Percentiles rank a stretch among this genome's conserved stretches.
These are phyloP conservation scores for Metschnikowia peoriensis DNA, from an alignment of 805 yeast species.

Conservation along the genomic window DNA sequence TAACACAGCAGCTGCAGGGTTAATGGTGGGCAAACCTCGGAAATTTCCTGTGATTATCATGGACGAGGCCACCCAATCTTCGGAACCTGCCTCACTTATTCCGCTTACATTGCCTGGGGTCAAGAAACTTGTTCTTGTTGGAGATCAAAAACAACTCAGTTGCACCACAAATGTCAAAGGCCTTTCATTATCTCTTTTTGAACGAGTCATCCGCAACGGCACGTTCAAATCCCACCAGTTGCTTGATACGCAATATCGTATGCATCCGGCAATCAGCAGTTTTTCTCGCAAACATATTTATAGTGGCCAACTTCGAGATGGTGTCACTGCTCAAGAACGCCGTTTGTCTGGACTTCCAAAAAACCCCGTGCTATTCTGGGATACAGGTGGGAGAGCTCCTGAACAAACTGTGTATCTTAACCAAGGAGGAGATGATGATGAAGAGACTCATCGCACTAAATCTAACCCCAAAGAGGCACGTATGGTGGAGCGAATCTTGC, in stretches of 20 bases:
- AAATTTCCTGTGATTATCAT: constrained; percentile 65
- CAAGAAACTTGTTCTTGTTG: constrained; percentile 65
- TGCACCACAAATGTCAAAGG: constrained; percentile 68
- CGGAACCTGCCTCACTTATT: constrained; percentile 68
- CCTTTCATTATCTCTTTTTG: constrained; percentile 65
- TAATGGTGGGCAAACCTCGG: constrained; percentile 52
- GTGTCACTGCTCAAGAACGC: constrained; percentile 55
- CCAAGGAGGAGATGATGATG: constrained; percentile 43
- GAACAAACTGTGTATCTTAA: constrained; percentile 46
- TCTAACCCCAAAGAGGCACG: constrained; percentile 54
- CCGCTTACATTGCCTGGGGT: constrained; percentile 68
- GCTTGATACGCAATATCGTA: constrained; percentile 68
- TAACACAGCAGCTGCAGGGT: constrained; percentile 64
- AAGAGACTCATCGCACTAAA: constrained; percentile 57
- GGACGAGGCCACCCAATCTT: constrained; percentile 79
- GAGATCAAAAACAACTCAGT: constrained; percentile 74
- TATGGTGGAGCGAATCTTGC: constrained; percentile 46
- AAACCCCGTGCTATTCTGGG: constrained; percentile 60
- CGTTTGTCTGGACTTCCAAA: constrained; percentile 41
- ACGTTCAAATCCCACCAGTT: constrained; percentile 59
- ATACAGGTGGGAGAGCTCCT: constrained; percentile 46
- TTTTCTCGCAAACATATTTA: constrained; percentile 57
- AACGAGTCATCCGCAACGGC: constrained; percentile 61
- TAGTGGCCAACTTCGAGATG: constrained; percentile 50
- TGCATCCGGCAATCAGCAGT: constrained; percentile 63